Conservation (phyloP, 2,329 filamentous ascomycete genomes). For the Aspergillus calidoustus region DNA sequence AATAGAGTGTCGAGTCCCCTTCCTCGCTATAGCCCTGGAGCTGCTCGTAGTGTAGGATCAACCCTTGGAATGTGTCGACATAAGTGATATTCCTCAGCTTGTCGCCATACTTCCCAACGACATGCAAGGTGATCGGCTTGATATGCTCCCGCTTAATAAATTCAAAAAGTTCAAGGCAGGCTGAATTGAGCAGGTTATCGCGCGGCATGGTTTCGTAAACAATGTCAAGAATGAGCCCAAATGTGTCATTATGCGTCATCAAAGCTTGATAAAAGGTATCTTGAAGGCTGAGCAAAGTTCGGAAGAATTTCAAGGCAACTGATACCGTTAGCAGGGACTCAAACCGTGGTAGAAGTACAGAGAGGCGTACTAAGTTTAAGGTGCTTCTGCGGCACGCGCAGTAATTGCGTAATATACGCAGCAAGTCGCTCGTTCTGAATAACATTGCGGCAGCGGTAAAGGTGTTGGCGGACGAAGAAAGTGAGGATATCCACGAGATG, state of each 20-base stretch:
- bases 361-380: slow-evolving; percentile 75
- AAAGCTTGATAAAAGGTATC: slow-evolving; percentile 92
- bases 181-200: slow-evolving; percentile 92
- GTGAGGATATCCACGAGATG: slow-evolving; percentile 92
- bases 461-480: slow-evolving; percentile 91
- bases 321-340: neutral
- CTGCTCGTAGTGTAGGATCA: slow-evolving; percentile 79
- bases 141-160: slow-evolving; percentile 82
- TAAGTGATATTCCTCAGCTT: slow-evolving; percentile 76
- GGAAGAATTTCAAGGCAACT: slow-evolving; percentile 94
- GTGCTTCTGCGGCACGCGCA: slow-evolving; percentile 85
- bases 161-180: slow-evolving; percentile 91
- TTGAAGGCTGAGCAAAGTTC: slow-evolving; percentile 79
- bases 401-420: slow-evolving; percentile 78
- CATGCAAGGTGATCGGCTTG: slow-evolving; percentile 79
- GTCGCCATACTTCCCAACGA: slow-evolving; percentile 83
- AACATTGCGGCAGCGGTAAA: slow-evolving; percentile 84
- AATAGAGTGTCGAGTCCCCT: slow-evolving; percentile 68
- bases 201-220: slow-evolving; percentile 84
- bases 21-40: slow-evolving; percentile 69
- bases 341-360: neutral
- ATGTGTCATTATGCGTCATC: slow-evolving; percentile 77
- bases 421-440: slow-evolving; percentile 79
- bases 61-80: slow-evolving; percentile 79
- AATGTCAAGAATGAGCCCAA: slow-evolving; percentile 83